Base-by-base conservation (phyloP, 306 rosid species). In the Cicer pinnatifidum region DNA sequence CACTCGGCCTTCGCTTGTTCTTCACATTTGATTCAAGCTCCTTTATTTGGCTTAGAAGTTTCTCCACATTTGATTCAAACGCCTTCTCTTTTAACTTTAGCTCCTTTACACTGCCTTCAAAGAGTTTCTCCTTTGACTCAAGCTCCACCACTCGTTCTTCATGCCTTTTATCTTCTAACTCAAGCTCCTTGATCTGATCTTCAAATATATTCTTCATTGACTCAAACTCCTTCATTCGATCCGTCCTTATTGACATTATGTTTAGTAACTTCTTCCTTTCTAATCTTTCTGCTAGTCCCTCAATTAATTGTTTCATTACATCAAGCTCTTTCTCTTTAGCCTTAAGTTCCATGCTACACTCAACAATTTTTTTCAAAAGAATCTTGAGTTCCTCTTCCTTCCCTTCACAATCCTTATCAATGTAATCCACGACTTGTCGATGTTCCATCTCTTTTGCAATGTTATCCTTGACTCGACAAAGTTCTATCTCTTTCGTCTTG, bases 311-410 rank as follows among this genome's bases (percentile, higher is more conserved):
- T 64, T 73, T 35, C 15, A 59, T 20, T 11, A 47, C 47, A 40
- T 8, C 73, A 60, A 61, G 56, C 64, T 79, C 68, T 68, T 62
- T 40, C 76, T 59, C 80, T 60, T 61, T 78, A 11, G 37, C 43
- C 65, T 46, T 44, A 40, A 82, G 73, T 53, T 82, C 85, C 63
- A 51, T 8, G 40, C 47, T 65, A 72, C 67, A 40, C 9, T 54
- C 67, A 9, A 1, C 44, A 46, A 71, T 66, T 23, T 51, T 54
- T 13, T 10, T 6, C 11, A 11, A 58, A 39, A 82, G 67, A 48
- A 61, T 53, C 69, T 69, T 35, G 54, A 69, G 73, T 39, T 74
- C 60, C 17, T 46, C 67, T 46, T 74, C 72, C 63, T 44, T 81
- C 53, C 46, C 64, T 64, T 63, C 73, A n/a, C 40, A 6, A 6